Percentiles rank a stretch among this genome's conserved stretches.
Evolutionary conservation across 139 green algal species (phyloP).

Genomic region (Tetradesmus lagerheimii): DNA sequence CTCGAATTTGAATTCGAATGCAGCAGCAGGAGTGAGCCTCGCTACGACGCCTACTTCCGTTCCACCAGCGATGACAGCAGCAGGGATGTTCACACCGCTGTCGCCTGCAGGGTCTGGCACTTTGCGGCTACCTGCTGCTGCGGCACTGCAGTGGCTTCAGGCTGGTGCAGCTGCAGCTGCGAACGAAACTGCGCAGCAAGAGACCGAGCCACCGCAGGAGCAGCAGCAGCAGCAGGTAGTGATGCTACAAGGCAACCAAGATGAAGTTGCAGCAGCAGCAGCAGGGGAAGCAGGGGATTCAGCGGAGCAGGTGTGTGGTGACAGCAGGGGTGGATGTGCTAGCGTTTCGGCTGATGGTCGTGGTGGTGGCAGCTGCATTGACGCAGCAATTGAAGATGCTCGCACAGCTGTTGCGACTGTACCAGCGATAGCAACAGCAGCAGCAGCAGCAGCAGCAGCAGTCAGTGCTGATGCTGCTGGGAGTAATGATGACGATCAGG

Average conservation of each 20-base stretch:
- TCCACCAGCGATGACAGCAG: background rate
- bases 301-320: background rate
- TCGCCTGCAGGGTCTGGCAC: background rate
- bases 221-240: background rate
- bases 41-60: too few relatives aligned
- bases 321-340: background rate
- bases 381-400: background rate
- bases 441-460: background rate
- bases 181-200: too few relatives aligned
- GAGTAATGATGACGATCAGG: too few relatives aligned
- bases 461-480: too few relatives aligned
- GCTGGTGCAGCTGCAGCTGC: too few relatives aligned
- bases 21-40: background rate
- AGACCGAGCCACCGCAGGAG: too few relatives aligned
- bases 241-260: background rate
- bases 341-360: background rate
- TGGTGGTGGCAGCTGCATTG: background rate
- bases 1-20: too few relatives aligned
- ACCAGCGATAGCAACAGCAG: background rate
- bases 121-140: background rate
- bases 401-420: too few relatives aligned
- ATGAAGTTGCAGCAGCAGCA: background rate
- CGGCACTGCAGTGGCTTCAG: background rate
- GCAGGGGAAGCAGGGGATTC: background rate
- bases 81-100: background rate